Conservation (phyloP, 768 basidiomycete species). For the Russula sp. region DNA sequence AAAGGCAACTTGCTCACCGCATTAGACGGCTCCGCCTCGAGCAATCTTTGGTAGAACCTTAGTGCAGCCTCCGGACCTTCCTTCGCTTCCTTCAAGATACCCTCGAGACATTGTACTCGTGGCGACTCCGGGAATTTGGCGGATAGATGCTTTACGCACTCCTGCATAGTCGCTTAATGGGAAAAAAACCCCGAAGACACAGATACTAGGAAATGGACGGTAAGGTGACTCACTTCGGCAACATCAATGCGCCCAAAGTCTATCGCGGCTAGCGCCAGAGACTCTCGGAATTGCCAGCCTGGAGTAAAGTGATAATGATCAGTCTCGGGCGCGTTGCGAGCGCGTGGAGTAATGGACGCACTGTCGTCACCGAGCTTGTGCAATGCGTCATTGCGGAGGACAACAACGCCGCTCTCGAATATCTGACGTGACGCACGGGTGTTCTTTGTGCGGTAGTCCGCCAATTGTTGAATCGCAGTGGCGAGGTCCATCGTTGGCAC, state of each 20-base stretch:
- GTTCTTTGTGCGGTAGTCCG: constrained; percentile 31
- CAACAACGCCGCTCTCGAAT: constrained; percentile 30
- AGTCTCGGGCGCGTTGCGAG: neutral
- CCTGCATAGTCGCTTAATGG: constrained; percentile 33
- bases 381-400: constrained; percentile 30
- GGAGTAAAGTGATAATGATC: neutral
- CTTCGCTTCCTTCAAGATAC: constrained; percentile 70
- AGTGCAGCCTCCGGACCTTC: constrained; percentile 53
- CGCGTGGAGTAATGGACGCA: neutral
- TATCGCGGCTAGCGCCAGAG: constrained; percentile 69
- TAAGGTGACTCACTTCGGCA: constrained; percentile 57
- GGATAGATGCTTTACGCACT: constrained; percentile 54
- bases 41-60: constrained; percentile 53
- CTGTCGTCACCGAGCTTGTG: constrained; percentile 32
- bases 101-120: constrained; percentile 69
- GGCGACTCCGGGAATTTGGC: constrained; percentile 74
- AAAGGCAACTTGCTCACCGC: constrained; percentile 45
- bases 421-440: constrained; percentile 33
- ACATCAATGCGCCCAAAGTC: constrained; percentile 68
- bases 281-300: constrained; percentile 83
- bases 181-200: neutral
- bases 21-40: constrained; percentile 63
- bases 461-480: constrained; percentile 32
- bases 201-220: neutral
- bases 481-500: constrained; percentile 29